Percentiles rank a stretch among this genome's conserved stretches.
Evolutionary conservation across 306 rosid species (phyloP).

Genomic region (Quercus rubra): DNA sequence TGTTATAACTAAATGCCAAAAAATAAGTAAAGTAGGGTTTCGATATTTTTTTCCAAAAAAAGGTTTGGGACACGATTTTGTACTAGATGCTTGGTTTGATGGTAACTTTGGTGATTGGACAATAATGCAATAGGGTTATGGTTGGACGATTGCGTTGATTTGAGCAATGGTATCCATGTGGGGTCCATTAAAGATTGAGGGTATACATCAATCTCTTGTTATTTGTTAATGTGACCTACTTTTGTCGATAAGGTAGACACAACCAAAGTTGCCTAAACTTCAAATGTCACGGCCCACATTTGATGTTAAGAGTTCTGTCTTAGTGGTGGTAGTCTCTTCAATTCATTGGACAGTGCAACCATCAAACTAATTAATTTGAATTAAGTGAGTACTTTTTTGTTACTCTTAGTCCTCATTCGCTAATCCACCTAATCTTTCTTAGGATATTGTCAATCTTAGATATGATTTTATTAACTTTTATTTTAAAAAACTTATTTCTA

Average conservation of each 20-base stretch:
- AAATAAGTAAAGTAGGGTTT: too few species aligned
- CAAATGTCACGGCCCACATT: slow-evolving; percentile 38
- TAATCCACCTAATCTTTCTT: too few species aligned
- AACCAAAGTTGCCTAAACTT: slow-evolving; percentile 16
- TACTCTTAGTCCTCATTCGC: neutral
- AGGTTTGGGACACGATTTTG: neutral
- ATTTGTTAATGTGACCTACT: slow-evolving; percentile 17
- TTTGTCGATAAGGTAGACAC: slow-evolving; percentile 11
- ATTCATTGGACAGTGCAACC: slow-evolving; percentile 18
- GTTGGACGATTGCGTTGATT: slow-evolving; percentile 17
- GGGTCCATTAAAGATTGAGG: slow-evolving; percentile 55
- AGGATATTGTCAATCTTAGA: accelerated
- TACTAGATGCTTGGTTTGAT: slow-evolving; percentile 17
- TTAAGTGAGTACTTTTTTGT: neutral
- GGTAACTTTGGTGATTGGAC: slow-evolving; percentile 18
- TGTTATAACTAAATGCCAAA: too few species aligned
- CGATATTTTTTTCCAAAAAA: too few species aligned
- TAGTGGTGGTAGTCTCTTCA: slow-evolving; percentile 28
- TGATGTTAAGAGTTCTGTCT: slow-evolving; percentile 17
- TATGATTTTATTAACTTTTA: too few species aligned
- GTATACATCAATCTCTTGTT: slow-evolving; percentile 4
- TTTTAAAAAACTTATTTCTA: too few species aligned
- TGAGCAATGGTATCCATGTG: slow-evolving; percentile 45
- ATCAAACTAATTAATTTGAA: neutral
- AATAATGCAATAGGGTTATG: slow-evolving; percentile 18